Evolutionary conservation across 805 yeast genomes (phyloP), one percentile per base, ranked within the genome.

Genomic region (Pichia manshurica): DNA sequence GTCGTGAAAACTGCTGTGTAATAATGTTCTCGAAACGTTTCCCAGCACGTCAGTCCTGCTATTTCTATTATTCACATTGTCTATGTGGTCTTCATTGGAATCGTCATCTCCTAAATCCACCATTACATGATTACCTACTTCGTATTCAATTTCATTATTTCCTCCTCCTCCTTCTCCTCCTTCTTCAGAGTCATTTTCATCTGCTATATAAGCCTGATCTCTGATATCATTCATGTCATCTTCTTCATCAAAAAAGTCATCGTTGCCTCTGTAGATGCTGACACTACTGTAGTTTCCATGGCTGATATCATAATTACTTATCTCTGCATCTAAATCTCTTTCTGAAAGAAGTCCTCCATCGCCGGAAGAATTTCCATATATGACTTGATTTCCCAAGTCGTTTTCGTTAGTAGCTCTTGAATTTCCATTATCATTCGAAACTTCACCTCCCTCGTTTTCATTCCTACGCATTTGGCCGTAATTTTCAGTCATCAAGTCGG

Each of bases 261-360:
- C 34, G 25, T 48, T 42, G 15, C 38, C 45, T 4, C 21, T 28
- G 17, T 40, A 44, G n/a, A 25, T 45, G 20, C 35, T 41, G 15
- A 21, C 33, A n/a, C 42, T 39, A 19, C 47, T 31, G 16, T 46
- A 6, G 17, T 39, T 38, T 23, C 43, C 65, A 22, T 59, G 62
- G 28, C 61, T 69, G 17, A 65, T 66, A 43, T 69, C 73, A 29
- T 70, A 72, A 49, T 72, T 67, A 0, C 73, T 70, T 4, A 76
- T 56, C 3, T 69, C 68, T 5, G 72, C 79, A 60, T 79, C 83
- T 40, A 74, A 57, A 53, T 76, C 75, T 31, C 51, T 44, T 32
- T 56, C 66, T 15, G 15, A 35, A 25, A 10, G 20, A 12, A 19
- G 35, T 13, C 47, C 44, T 41, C 31, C 50, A 37, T 31, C 50